These are phyloP conservation scores for Podila horticola DNA, from an alignment of 192 early-diverging fungal genomes.

Conservation along the genomic window DNA sequence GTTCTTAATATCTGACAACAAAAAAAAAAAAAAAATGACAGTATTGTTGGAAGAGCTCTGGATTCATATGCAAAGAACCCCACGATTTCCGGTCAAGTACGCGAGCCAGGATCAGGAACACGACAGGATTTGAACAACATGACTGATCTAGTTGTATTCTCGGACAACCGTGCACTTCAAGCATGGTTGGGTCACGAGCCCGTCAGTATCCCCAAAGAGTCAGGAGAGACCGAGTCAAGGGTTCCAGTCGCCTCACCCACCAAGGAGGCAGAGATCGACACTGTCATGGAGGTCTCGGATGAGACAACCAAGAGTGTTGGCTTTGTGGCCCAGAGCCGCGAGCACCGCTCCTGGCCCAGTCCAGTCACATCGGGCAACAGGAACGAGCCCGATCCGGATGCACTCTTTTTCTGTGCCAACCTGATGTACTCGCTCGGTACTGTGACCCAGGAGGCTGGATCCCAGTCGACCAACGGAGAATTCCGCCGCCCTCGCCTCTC, in stretches of 20 bases:
- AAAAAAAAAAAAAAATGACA: background rate
- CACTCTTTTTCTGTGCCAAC: slow-evolving; percentile 32
- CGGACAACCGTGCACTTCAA: slow-evolving; percentile 46
- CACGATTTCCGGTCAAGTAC: slow-evolving; percentile 46
- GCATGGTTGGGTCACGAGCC: slow-evolving; percentile 48
- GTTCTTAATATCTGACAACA: background rate
- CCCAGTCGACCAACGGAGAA: slow-evolving; percentile 42
- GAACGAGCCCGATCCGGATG: slow-evolving; percentile 43
- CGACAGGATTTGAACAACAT: slow-evolving; percentile 43
- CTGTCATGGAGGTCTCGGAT: background rate
- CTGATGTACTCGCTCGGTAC: slow-evolving; percentile 44
- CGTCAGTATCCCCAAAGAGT: slow-evolving; percentile 2
- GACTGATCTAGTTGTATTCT: slow-evolving; percentile 48
- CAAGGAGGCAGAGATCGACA: background rate
- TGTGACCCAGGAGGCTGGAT: slow-evolving; percentile 33
- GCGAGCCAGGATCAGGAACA: slow-evolving; percentile 4
- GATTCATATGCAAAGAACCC: slow-evolving; percentile 48
- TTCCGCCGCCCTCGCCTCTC: slow-evolving; percentile 47
- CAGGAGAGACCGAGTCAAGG: background rate
- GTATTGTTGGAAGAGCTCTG: slow-evolving; percentile 42
- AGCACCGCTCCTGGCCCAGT: slow-evolving; percentile 11
- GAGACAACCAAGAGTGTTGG: slow-evolving; percentile 44
- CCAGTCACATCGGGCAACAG: slow-evolving; percentile 9
- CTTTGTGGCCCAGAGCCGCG: slow-evolving; percentile 37
- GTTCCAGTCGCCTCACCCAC: background rate